phyloP scores from a whole-genome alignment of 2,329 filamentous ascomycete genomes.

The Sarocladiaceae sp. region DNA sequence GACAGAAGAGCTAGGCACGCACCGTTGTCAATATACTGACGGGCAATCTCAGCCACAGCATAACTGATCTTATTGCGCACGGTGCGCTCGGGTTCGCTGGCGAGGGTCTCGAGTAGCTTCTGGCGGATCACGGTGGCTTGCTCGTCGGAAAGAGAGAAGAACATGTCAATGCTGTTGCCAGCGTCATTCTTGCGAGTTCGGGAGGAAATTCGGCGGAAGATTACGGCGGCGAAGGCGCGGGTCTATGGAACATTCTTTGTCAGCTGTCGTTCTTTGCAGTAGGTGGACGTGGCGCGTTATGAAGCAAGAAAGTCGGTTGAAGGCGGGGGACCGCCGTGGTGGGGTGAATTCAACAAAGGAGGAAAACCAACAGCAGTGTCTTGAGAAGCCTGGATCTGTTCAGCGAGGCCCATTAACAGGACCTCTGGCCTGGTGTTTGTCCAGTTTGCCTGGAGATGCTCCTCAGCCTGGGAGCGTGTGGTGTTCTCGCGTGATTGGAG shows the following conservation, averaged over 20 bases:
- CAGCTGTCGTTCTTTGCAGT: not conserved
- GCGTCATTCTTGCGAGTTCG: constrained; percentile 74
- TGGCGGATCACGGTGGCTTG: constrained; percentile 74
- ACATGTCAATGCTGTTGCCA: constrained; percentile 73
- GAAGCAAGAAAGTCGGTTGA: not conserved
- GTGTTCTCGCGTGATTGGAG: constrained; percentile 87
- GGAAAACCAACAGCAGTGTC: constrained; percentile 56
- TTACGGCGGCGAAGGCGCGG: constrained; percentile 84
- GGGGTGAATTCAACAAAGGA: not conserved
- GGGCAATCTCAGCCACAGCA: constrained; percentile 90
- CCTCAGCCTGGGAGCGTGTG: constrained; percentile 78
- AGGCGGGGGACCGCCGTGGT: not conserved
- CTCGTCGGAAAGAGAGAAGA: constrained; percentile 62
- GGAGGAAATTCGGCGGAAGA: constrained; percentile 89
- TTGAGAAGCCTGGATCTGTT: constrained; percentile 77
- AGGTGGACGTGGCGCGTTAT: not conserved
- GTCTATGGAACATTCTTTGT: constrained; percentile 44
- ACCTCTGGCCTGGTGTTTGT: constrained; percentile 73
- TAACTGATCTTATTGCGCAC: constrained; percentile 96
- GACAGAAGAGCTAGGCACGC: constrained; percentile 27
- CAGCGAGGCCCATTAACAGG: constrained; percentile 86
- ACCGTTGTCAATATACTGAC: constrained; percentile 92
- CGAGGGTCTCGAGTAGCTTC: constrained; percentile 74
- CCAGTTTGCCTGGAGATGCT: constrained; percentile 88
- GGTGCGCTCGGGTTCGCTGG: constrained; percentile 62